Conservation (phyloP, 177 flowering plant species). For the Vitis hybrid region DNA sequence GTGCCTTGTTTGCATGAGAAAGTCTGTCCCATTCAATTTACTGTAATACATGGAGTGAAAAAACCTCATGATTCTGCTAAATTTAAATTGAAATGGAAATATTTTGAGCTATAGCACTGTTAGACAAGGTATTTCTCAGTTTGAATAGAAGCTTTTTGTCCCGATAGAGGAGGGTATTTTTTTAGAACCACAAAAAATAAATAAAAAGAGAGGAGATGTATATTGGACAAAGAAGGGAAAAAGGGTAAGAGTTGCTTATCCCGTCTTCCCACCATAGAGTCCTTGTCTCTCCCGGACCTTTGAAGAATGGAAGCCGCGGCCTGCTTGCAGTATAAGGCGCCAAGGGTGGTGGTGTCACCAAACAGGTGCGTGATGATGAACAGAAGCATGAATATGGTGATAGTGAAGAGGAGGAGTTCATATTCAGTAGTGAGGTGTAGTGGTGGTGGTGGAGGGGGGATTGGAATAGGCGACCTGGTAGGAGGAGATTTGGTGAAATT, state of each 20-base stretch:
- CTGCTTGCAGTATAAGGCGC: neutral
- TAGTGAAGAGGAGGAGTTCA: neutral
- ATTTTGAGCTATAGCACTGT: too few relatives aligned
- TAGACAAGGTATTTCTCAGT: too few relatives aligned
- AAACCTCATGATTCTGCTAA: too few relatives aligned
- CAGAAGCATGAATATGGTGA: neutral
- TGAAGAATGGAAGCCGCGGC: neutral
- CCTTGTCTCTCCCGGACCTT: neutral
- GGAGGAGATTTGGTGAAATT: slow-evolving; percentile 69
- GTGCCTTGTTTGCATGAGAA: too few relatives aligned
- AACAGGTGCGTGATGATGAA: neutral
- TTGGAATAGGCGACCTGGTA: slow-evolving; percentile 54
- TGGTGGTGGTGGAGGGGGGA: slow-evolving; percentile 7
- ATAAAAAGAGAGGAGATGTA: too few relatives aligned
- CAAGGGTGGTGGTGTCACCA: neutral
- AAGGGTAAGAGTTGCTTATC: neutral
- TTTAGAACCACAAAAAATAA: too few relatives aligned
- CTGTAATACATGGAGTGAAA: too few relatives aligned
- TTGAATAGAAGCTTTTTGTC: too few relatives aligned
- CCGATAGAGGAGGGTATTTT: too few relatives aligned
- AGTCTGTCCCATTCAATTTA: too few relatives aligned
- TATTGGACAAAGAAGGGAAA: neutral
- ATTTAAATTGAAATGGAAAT: too few relatives aligned
- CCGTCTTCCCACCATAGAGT: neutral
- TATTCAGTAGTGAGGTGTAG: slow-evolving; percentile 17